These are phyloP conservation scores for Kazachstania kunashirensis DNA, from an alignment of 805 yeast genomes.

Conservation along the genomic window DNA sequence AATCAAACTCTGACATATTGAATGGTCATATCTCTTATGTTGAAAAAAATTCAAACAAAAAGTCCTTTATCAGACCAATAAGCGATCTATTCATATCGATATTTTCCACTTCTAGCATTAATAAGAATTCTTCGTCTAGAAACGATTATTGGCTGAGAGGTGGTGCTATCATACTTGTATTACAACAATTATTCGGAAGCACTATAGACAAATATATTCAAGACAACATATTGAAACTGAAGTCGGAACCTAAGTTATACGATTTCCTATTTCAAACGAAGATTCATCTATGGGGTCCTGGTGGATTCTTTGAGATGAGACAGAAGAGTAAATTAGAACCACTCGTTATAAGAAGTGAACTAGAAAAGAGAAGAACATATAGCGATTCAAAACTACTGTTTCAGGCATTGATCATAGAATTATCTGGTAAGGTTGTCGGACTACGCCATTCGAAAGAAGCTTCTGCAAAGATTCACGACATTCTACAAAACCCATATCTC, in stretches of 20 bases:
- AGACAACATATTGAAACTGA: slow-evolving; percentile 24
- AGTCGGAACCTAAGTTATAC: slow-evolving; percentile 35
- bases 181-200: slow-evolving; percentile 81
- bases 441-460: slow-evolving; percentile 53
- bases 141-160: slow-evolving; percentile 61
- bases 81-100: slow-evolving; percentile 64
- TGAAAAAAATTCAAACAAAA: no score
- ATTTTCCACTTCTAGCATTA: slow-evolving; percentile 41
- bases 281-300: slow-evolving; percentile 42
- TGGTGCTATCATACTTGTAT: slow-evolving; percentile 64
- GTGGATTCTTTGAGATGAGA: slow-evolving; percentile 40
- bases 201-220: slow-evolving; percentile 67
- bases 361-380: slow-evolving; percentile 43
- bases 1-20: no score
- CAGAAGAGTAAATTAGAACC: slow-evolving; percentile 9
- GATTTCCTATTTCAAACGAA: slow-evolving; percentile 30
- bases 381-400: slow-evolving; percentile 52
- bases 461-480: slow-evolving; percentile 45
- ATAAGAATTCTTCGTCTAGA: not conserved
- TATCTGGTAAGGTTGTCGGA: slow-evolving; percentile 69
- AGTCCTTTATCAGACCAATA: slow-evolving; percentile 67
- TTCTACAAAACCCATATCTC: slow-evolving; percentile 65
- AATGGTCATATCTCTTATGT: no score
- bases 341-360: slow-evolving; percentile 32
- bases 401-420: slow-evolving; percentile 49